Evolutionary conservation across 805 yeast species (phyloP), one percentile per base, ranked within the genome.

Genomic region (Pachysolen tannophilus): DNA sequence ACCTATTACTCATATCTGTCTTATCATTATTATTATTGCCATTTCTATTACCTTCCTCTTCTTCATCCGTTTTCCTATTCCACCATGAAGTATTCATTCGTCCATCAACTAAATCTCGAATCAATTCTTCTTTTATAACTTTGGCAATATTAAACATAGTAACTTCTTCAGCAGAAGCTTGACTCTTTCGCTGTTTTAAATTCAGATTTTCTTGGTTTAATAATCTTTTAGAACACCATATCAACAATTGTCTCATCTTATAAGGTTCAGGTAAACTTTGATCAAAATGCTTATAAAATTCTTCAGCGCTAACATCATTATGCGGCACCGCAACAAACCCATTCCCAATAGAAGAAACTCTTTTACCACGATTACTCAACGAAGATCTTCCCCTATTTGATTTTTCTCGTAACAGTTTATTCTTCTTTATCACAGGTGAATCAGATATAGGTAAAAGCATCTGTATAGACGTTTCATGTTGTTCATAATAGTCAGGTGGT

Each of bases 261-360:
- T 78, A 81, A 2, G 88, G 86, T 33, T 77, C 88, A 1, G 90
- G 83, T 26, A 78, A 45, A 24, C 69, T 67, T 5, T 61, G 52
- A 43, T 81, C 82, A 21, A 82, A 53, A 46, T 76, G 77, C 47
- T 79, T 80, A 51, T 69, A 75, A 46, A 75, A 75, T 35, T 75
- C 77, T 8, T 56, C 45, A 1, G 64, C 59, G 0, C 74, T 66
- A 1, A 82, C 72, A 30, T 74, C 77, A 1, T 66, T 61, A 50
- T 82, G 88, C 2, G 88, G 88, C 20, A 67, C 69, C 0, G 79
- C 83, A 2, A 62, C 64, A 44, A 74, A 75, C 3, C 88, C 90
- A 47, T 78, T 80, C 2, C 88, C 87, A 6, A 82, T 70, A 0
- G 87, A 78, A 48, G 83, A 81, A 2, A 78, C 72, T 20, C 92